Conservation (phyloP, 2,329 filamentous ascomycete genomes). For the Penicillium polonicum region DNA sequence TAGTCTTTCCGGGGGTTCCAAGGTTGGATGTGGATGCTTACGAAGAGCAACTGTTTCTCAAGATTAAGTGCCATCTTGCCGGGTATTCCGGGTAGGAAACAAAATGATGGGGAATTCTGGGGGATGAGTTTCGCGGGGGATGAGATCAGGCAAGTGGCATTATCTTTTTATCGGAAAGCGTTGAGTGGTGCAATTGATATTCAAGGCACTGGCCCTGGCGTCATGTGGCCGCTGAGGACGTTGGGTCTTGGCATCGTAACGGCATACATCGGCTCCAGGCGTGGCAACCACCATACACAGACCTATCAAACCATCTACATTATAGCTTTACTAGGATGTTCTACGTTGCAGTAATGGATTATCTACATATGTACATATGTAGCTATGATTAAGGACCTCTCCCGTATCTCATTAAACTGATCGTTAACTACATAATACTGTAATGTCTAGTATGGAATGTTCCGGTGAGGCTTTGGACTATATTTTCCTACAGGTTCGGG, state of each 20-base stretch:
- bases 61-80: conserved; percentile 54
- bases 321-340: neutral
- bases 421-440: neutral
- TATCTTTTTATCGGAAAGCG: neutral
- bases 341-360: neutral
- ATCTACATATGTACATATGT: no score
- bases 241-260: conserved; percentile 4
- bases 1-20: conserved; percentile 11
- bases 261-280: neutral
- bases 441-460: neutral
- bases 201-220: conserved; percentile 4
- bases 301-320: neutral
- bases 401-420: neutral
- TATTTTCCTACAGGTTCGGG: no score
- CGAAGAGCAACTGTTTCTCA: conserved; percentile 66
- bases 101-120: neutral
- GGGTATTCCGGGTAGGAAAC: neutral
- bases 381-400: neutral
- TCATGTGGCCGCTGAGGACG: conserved; percentile 3
- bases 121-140: conserved; percentile 1
- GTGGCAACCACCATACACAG: neutral
- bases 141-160: conserved; percentile 1
- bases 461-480: neutral
- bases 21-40: conserved; percentile 42
- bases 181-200: conserved; percentile 6